A percentile compares a stretch with the other conserved stretches of the same genome.
Evolutionary conservation across 1,284 basidiomycete species (phyloP).

Genomic region (Trichosporon inkin): DNA sequence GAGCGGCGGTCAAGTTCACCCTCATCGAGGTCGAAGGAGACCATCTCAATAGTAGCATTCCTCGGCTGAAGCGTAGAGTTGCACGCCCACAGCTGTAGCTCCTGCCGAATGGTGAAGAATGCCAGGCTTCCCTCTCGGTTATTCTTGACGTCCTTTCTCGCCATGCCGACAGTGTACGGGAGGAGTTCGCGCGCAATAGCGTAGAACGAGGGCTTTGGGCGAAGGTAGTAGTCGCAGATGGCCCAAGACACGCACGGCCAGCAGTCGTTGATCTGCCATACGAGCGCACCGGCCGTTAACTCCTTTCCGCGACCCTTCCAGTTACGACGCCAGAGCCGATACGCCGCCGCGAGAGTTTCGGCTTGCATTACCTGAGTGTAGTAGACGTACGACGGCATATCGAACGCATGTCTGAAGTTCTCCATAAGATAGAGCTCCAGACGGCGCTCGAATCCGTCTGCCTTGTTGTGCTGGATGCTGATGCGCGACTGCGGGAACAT

Average conservation of each 20-base stretch:
- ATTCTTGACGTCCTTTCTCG: slow-evolving; percentile 65
- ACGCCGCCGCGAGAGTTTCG: slow-evolving; percentile 68
- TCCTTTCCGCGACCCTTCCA: slow-evolving; percentile 68
- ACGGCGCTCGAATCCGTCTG: slow-evolving; percentile 73
- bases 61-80: slow-evolving; percentile 65
- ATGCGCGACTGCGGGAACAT: slow-evolving; percentile 79
- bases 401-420: slow-evolving; percentile 77
- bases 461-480: slow-evolving; percentile 82
- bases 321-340: slow-evolving; percentile 67
- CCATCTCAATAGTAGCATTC: slow-evolving; percentile 61
- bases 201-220: slow-evolving; percentile 71
- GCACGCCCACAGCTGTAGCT: slow-evolving; percentile 71
- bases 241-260: slow-evolving; percentile 78
- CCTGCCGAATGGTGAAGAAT: slow-evolving; percentile 60
- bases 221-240: slow-evolving; percentile 69
- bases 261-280: slow-evolving; percentile 80
- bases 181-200: slow-evolving; percentile 66
- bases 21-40: slow-evolving; percentile 60
- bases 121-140: slow-evolving; percentile 60
- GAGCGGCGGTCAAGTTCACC: slow-evolving; percentile 54
- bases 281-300: slow-evolving; percentile 68
- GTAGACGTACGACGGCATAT: slow-evolving; percentile 78
- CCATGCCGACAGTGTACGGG: slow-evolving; percentile 65
- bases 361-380: slow-evolving; percentile 81
- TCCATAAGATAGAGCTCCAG: slow-evolving; percentile 85